phyloP scores from a whole-genome alignment of 805 yeast species.

The Candida arabinofermentans region DNA sequence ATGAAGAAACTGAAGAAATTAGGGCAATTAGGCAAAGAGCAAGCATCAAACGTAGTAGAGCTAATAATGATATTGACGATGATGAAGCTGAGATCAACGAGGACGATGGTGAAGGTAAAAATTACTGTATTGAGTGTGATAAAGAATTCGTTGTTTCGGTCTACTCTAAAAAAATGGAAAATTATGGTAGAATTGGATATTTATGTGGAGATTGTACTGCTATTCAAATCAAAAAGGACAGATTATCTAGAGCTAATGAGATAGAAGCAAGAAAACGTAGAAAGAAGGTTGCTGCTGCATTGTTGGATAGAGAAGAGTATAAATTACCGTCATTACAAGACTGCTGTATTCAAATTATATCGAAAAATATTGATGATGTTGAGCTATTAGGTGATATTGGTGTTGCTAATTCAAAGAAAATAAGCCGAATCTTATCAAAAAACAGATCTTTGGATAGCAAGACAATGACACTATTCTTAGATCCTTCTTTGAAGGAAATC shows the following conservation, averaged over 20 bases:
- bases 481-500: constrained; percentile 49
- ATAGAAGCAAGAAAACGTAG: constrained; percentile 67
- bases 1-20: constrained; percentile 21
- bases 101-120: constrained; percentile 47
- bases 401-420: constrained; percentile 59
- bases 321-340: constrained; percentile 75
- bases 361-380: constrained; percentile 64
- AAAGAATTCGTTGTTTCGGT: constrained; percentile 56
- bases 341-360: constrained; percentile 64
- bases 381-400: constrained; percentile 90
- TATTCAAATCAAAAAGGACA: constrained; percentile 38
- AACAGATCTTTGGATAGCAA: constrained; percentile 74
- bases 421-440: constrained; percentile 72
- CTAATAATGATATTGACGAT: constrained; percentile 31
- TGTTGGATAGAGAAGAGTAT: constrained; percentile 66
- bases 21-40: constrained; percentile 18
- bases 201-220: constrained; percentile 61
- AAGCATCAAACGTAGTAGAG: constrained; percentile 34
- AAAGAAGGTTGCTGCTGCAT: constrained; percentile 77
- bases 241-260: constrained; percentile 47
- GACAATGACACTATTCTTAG: constrained; percentile 71
- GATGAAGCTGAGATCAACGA: constrained; percentile 26
- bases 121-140: constrained; percentile 59
- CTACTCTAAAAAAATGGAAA: constrained; percentile 50
- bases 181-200: constrained; percentile 54